Conservation (phyloP, 2,329 filamentous ascomycete species). For the Cladosporium sp. region DNA sequence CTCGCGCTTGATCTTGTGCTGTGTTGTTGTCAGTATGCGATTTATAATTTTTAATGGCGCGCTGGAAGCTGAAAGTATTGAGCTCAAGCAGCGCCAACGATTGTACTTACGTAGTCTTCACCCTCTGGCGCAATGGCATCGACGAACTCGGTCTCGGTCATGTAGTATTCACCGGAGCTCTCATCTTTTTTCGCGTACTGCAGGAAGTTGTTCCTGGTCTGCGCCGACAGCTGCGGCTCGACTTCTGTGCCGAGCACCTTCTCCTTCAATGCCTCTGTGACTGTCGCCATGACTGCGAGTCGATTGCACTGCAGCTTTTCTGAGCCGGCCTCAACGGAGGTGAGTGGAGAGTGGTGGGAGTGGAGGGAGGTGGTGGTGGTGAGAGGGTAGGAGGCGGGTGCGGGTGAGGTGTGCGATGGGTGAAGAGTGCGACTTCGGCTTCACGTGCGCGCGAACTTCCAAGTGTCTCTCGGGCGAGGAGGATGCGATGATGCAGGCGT, state of each 20-base stretch:
- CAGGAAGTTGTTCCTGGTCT: constrained; percentile 75
- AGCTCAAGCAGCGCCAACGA: neutral
- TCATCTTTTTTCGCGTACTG: constrained; percentile 75
- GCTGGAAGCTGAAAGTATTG: neutral
- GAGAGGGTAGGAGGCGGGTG: neutral
- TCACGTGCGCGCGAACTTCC: constrained; percentile 5
- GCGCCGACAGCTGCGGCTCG: constrained; percentile 67
- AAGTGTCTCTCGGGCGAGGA: constrained; percentile 4
- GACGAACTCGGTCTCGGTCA: constrained; percentile 86
- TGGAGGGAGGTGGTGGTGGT: neutral
- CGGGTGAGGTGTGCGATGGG: neutral
- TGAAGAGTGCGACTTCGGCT: constrained; percentile 4
- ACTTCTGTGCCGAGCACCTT: constrained; percentile 63
- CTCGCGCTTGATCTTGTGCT: constrained; percentile 98
- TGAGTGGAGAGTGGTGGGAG: neutral
- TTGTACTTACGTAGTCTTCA: constrained; percentile 76
- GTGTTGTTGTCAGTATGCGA: constrained; percentile 24
- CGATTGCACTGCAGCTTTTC: constrained; percentile 35
- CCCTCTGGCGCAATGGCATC: constrained; percentile 81
- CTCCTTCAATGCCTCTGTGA: constrained; percentile 69
- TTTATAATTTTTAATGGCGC: neutral
- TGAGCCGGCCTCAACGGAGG: constrained; percentile 1
- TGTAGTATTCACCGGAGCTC: constrained; percentile 72
- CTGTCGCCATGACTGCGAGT: constrained; percentile 45
- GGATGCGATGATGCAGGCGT: neutral